Evolutionary conservation across 1,284 basidiomycete genomes (phyloP).

Genomic region (Sanghuangporus weigelae): DNA sequence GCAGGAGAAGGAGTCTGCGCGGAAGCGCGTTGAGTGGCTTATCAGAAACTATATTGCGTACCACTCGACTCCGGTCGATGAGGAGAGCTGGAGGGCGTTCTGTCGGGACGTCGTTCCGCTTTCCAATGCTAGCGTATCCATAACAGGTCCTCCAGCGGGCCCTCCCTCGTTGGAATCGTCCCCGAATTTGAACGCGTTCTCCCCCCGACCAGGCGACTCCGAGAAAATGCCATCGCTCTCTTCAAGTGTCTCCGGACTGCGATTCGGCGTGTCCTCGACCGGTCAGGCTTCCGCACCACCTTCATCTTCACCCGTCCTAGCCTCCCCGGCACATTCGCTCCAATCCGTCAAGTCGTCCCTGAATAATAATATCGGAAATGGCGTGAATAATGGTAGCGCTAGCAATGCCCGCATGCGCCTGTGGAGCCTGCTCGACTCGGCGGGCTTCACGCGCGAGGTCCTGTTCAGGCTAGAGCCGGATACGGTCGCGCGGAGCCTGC

Average conservation of each 20-base stretch:
- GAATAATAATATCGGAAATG: too few species aligned
- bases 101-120: constrained; percentile 44
- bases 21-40: constrained; percentile 53
- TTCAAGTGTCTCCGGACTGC: constrained; percentile 32
- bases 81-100: constrained; percentile 55
- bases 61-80: constrained; percentile 47
- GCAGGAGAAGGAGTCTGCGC: constrained; percentile 34
- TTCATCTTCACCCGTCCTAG: not conserved
- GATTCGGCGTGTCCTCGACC: not conserved
- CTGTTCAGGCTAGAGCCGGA: constrained; percentile 53
- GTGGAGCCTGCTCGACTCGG: constrained; percentile 49
- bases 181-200: constrained; percentile 51
- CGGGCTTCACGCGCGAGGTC: constrained; percentile 66
- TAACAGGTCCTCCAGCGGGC: constrained; percentile 24
- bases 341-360: too few species aligned
- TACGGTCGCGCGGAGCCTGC: constrained; percentile 54
- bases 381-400: constrained; percentile 5
- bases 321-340: too few species aligned
- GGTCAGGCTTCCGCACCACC: not conserved
- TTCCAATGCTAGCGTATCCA: not conserved
- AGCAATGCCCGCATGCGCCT: constrained; percentile 24
- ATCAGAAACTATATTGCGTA: constrained; percentile 57
- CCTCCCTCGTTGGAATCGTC: constrained; percentile 33
- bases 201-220: constrained; percentile 49
- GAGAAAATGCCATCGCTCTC: constrained; percentile 40